A percentile compares a stretch with the other conserved stretches of the same genome.
phyloP scores from a whole-genome alignment of 2,329 filamentous ascomycete genomes.

The Clonostachys byssicola region DNA sequence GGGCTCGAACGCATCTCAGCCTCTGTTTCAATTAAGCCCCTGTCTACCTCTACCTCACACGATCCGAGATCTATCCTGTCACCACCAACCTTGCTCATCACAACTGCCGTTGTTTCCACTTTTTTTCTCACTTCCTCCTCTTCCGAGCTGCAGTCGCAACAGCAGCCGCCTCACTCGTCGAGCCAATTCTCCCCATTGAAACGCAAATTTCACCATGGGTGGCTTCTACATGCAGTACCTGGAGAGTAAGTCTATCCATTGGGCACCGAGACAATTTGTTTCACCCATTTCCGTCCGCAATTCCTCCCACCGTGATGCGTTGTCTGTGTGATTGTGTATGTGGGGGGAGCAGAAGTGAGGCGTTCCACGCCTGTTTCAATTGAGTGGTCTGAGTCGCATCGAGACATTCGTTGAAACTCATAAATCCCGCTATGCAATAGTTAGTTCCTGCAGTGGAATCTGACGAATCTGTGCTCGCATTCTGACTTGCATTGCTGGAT shows the following conservation, averaged over 20 bases:
- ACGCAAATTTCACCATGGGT: slow-evolving; percentile 41
- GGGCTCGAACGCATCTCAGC: slow-evolving; percentile 49
- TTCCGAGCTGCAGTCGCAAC: neutral
- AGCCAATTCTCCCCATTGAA: slow-evolving; percentile 10
- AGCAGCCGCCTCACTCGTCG: slow-evolving; percentile 2
- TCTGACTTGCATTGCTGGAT: neutral
- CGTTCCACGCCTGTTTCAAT: too few species aligned
- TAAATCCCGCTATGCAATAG: too few species aligned
- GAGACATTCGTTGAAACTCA: too few species aligned
- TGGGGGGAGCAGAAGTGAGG: too few species aligned
- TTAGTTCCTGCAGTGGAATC: too few species aligned
- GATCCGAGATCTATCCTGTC: too few species aligned
- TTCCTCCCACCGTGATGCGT: too few species aligned
- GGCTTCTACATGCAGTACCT: slow-evolving; percentile 71
- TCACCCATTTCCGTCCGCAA: too few species aligned
- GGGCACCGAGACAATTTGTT: too few species aligned
- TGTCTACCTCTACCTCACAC: neutral
- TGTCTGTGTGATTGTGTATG: too few species aligned
- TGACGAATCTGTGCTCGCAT: neutral
- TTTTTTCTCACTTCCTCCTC: neutral
- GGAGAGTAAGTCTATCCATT: slow-evolving; percentile 57
- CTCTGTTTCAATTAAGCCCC: slow-evolving; percentile 3
- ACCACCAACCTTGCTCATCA: neutral
- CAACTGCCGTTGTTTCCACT: neutral
- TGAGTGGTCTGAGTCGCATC: too few species aligned